Base-by-base conservation (phyloP, 139 green algal genomes). In the Coccomyxa sp. region DNA sequence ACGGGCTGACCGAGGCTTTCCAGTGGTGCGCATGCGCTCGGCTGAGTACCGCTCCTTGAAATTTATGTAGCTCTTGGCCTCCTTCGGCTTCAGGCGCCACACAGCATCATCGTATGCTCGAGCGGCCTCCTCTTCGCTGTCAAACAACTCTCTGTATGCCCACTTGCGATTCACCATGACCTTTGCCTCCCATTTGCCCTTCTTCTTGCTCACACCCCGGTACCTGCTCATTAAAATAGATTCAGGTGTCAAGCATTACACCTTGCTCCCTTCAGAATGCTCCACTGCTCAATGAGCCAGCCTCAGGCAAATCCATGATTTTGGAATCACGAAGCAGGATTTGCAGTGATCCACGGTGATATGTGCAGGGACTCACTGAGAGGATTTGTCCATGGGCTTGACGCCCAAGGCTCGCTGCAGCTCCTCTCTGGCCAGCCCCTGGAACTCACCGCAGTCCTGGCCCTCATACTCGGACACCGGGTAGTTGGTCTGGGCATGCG, bases 141-240 rank as follows among this genome's bases (percentile, higher is more conserved):
- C 89, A 79, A 93, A 94, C 66, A 94, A 88, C 88, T 93, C 90
- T 30, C 92, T 82, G 88, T 95, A 95, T 0, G 92, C 92, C 92
- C 92, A 95, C 82, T 92, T 91, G 30, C 92, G 83, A 86, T 94
- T 94, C 81, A 95, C 89, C 92, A 95, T 94, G 57, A 95, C 92
- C 89, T 95, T 95, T 74, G 92, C 92, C 88, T 95, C 92, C 92
- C 92, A 95, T 71, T 88, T 87, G 32, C 91, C 92, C 89, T 95
- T 95, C 88, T 95, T 95, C 85, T 90, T 91, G 79, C 82, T 89
- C n/a, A 95, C 92, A 15, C 92, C 92, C 13, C 90, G 77, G 89
- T 86, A 95, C 78, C 87, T 86, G 86, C 38, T 51, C 38, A 51
- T 51, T 7, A 51, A 51, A 7, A 51, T 66, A 67, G 18, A 30